Evolutionary conservation across 148 eudicot genomes (phyloP), one percentile per base, ranked within the genome.

Genomic region (Rheum nobile): DNA sequence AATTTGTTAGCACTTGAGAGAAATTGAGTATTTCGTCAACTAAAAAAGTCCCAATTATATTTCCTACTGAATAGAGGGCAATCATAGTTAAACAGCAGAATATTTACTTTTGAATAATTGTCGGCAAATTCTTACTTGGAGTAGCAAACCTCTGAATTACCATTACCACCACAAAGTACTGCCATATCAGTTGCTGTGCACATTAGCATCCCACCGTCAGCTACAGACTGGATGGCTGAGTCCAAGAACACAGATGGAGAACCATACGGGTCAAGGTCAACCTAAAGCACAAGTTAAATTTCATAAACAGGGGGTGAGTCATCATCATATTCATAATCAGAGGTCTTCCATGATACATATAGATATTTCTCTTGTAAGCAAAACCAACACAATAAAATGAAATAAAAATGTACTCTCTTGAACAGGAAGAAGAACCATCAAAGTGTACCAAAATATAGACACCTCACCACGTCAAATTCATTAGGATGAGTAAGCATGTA

Each of bases 121-220:
- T 44, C n/a, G 37, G 75, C 71, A 42, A 43, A 73, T 57, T 21
- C 90, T 80, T 89, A 96, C 99, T 96, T 96, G 19, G 99, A 92
- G 84, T 90, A 96, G 88, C 99, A 92, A 80, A 90, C 99, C 85
- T 96, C 99, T 24, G 94, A 96, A 80, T 87, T 89, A 77, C 88
- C 88, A 65, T 65, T 65, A 14, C 70, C 70, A 82, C 97, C 99
- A 86, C 99, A 96, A 17, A 92, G 83, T 63, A 96, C 97, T 34
- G 99, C 96, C 99, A 92, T 87, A 82, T 96, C 99, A 72, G 97
- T 96, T 54, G 99, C 99, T 37, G 99, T 96, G 77, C 99, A 96
- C 94, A 96, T 92, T 65, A 96, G 74, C 78, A 96, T 83, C 74
- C 99, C 99, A 77, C 97, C 97, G 77, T 96, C 99, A 75, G 61